Conservation (phyloP, 345 rosid genomes). For the Psidium friedrichsthalianum region DNA sequence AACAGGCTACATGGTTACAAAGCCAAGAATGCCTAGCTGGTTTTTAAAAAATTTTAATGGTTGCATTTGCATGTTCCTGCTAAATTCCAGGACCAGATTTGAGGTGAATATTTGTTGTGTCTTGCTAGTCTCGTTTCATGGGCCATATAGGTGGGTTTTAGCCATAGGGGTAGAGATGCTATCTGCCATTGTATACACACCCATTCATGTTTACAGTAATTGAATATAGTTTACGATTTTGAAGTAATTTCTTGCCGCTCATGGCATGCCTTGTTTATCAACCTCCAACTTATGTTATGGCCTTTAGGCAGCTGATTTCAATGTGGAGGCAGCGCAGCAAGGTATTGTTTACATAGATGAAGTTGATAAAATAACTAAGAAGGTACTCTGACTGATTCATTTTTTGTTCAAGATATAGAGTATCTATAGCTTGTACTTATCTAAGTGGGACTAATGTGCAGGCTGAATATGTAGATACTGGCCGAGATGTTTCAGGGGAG, state of each 20-base stretch:
- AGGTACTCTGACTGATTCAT: conserved; percentile 21
- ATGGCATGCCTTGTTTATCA: background rate
- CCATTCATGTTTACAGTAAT: background rate
- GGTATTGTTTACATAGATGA: conserved; percentile 97
- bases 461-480: conserved; percentile 64
- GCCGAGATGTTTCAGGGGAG: conserved; percentile 98
- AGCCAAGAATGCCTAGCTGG: background rate
- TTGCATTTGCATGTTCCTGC: background rate
- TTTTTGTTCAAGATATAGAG: background rate
- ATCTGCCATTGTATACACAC: background rate
- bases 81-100: background rate
- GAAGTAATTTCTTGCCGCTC: background rate
- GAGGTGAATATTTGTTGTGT: background rate
- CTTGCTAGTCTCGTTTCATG: background rate
- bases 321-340: conserved; percentile 86
- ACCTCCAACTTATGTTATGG: conserved; percentile 6
- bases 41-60: background rate
- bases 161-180: background rate
- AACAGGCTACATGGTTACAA: background rate
- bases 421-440: background rate
- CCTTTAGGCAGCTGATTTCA: conserved; percentile 68
- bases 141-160: background rate
- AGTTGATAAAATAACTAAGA: conserved; percentile 95
- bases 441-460: conserved; percentile 8
- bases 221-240: background rate